Evolutionary conservation across 2,329 filamentous ascomycete species (phyloP).

Genomic region (Fusarium solani-melongenae): DNA sequence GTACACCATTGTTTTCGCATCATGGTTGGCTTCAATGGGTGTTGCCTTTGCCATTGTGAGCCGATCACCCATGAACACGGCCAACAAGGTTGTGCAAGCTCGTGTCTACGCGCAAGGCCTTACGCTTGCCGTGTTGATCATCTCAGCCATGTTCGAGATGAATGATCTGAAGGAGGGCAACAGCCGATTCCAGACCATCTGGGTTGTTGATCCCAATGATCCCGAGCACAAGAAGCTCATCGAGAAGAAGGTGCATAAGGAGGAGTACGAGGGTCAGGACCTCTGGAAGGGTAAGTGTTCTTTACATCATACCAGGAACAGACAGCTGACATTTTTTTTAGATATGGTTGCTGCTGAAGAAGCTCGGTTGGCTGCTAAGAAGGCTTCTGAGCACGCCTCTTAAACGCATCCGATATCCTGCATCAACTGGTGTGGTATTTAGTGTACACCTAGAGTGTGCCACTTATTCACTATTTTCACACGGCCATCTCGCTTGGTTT

Average conservation of each 20-base stretch:
- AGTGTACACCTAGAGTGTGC: no score
- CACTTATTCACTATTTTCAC: no score
- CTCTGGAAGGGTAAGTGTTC: slow-evolving; percentile 82
- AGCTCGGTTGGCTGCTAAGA: not conserved
- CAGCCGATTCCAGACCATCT: slow-evolving; percentile 85
- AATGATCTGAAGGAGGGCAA: slow-evolving; percentile 79
- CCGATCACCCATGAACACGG: not conserved
- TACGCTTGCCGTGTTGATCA: slow-evolving; percentile 84
- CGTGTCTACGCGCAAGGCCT: slow-evolving; percentile 75
- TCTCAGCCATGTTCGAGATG: slow-evolving; percentile 83
- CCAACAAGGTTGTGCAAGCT: not conserved
- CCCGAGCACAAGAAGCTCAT: slow-evolving; percentile 82
- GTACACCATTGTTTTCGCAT: slow-evolving; percentile 84
- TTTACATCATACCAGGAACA: not conserved
- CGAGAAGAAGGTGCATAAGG: slow-evolving; percentile 87
- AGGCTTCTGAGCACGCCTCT: not conserved
- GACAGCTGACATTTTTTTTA: not conserved
- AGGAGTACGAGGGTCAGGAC: slow-evolving; percentile 88
- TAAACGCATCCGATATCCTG: not conserved
- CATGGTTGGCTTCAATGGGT: slow-evolving; percentile 86
- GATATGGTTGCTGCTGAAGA: not conserved
- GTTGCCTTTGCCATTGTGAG: slow-evolving; percentile 79
- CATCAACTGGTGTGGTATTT: no score
- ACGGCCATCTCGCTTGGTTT: no score
- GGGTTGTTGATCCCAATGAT: slow-evolving; percentile 82